Evolutionary conservation across 1,284 basidiomycete species (phyloP), one percentile per base, ranked within the genome.

Genomic region (Phlebopus sp.): DNA sequence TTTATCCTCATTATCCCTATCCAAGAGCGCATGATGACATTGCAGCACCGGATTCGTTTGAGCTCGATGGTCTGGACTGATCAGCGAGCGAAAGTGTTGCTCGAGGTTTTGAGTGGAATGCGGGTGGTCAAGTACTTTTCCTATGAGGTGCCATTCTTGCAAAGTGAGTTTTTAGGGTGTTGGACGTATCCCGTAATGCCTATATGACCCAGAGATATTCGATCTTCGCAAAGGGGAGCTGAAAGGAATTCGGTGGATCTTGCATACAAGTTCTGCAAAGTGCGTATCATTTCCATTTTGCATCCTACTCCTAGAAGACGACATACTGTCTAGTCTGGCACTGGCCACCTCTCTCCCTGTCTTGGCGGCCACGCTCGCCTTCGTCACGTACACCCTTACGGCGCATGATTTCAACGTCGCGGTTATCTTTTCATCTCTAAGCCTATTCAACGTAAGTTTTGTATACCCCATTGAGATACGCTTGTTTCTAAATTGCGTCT

Each of bases 51-150:
- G 18, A 70, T 83, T 42, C 77, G 89, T 10, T 75, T 78, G 53
- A 69, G 68, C 36, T 80, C 80, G 1, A 81, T 84, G 71, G 75
- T 74, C 46, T 90, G 79, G 75, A 91, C 89, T 0, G 89, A 91
- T 59, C 71, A 75, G 44, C 73, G 87, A 8, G 79, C 84, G 2
- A 81, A 82, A 56, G 72, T 84, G 1, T 73, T 89, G 14, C 74
- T 84, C 36, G 86, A 89, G 59, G 76, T 86, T 1, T 64, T 90
- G 10, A 72, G 78, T 32, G 81, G 78, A 0, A 87, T 89, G 82
- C 75, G 83, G 6, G 76, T 90, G 15, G 82, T 89, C 55, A 90
- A 90, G 63, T 85, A 85, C 58, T 89, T 90, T 63, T 81, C 78
- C 15, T 86, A 85, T 52, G 85, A 87, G 63, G 57, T 72, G 1